Conservation (phyloP, 129 eudicot species). For the Lonicera japonica region DNA sequence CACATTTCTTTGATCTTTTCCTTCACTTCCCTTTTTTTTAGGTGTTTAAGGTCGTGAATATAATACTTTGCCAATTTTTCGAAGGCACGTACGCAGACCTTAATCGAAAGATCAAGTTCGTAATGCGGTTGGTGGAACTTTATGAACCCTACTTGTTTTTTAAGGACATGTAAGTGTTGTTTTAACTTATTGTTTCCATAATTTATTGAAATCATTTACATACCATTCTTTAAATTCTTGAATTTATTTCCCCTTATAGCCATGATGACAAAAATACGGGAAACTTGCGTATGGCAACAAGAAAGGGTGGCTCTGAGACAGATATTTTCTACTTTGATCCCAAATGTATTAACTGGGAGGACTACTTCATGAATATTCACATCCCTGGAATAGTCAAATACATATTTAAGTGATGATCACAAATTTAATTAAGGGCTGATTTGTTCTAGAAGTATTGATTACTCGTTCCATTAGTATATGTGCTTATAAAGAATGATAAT, state of each 20-base stretch:
- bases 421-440: background rate
- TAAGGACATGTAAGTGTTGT: conserved; percentile 59
- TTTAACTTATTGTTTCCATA: background rate
- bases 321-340: conserved; percentile 68
- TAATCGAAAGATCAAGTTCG: conserved; percentile 52
- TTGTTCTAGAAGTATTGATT: background rate
- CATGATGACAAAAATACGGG: conserved; percentile 78
- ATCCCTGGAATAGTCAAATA: conserved; percentile 68
- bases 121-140: conserved; percentile 59
- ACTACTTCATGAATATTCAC: conserved; percentile 64
- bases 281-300: conserved; percentile 50
- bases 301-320: conserved; percentile 36
- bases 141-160: conserved; percentile 84
- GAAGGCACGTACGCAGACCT: conserved; percentile 34
- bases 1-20: too few species aligned
- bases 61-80: conserved; percentile 58
- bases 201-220: too few species aligned
- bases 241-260: conserved; percentile 26
- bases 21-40: conserved; percentile 8
- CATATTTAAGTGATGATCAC: conserved; percentile 44
- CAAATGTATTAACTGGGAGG: conserved; percentile 63
- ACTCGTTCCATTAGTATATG: too few species aligned
- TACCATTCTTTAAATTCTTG: background rate
- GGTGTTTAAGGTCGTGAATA: conserved; percentile 50
- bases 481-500: too few species aligned